Percentiles rank a stretch among this genome's conserved stretches.
Conservation (phyloP, 192 early-diverging fungal species). For the Funneliformis mosseae region DNA sequence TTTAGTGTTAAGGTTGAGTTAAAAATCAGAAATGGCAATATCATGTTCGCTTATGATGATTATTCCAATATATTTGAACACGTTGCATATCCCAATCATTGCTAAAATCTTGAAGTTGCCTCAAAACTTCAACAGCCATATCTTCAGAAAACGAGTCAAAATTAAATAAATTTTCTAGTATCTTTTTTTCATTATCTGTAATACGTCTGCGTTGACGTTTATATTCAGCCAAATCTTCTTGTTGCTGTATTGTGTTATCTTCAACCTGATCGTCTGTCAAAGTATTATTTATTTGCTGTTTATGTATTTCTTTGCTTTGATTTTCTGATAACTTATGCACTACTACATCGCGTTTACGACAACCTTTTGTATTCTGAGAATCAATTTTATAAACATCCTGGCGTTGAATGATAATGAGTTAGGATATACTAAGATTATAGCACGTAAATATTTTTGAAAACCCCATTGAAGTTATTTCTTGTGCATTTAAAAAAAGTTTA, state of each 20-base stretch:
- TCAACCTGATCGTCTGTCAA: no score
- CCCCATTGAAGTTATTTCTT: no score
- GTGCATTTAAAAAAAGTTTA: no score
- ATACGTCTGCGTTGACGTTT: background rate
- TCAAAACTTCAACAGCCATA: background rate
- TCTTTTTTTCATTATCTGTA: constrained; percentile 1
- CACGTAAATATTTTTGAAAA: no score
- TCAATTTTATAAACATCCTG: constrained; percentile 19
- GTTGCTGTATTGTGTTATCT: no score
- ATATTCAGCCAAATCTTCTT: no score
- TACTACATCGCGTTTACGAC: background rate
- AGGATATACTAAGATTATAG: background rate
- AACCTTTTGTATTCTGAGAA: background rate
- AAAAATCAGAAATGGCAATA: no score
- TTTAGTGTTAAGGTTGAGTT: no score
- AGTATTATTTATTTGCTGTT: no score
- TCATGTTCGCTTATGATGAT: background rate
- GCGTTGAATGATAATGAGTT: background rate
- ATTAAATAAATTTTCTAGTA: background rate
- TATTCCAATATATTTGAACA: constrained; percentile 11
- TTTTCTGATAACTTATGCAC: background rate
- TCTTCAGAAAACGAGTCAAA: constrained; percentile 11
- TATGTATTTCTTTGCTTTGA: no score
- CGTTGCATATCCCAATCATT: constrained; percentile 5
- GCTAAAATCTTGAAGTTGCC: background rate